Conservation (phyloP, 1,139 yeast species). For the Debaryomyces fabryi region DNA sequence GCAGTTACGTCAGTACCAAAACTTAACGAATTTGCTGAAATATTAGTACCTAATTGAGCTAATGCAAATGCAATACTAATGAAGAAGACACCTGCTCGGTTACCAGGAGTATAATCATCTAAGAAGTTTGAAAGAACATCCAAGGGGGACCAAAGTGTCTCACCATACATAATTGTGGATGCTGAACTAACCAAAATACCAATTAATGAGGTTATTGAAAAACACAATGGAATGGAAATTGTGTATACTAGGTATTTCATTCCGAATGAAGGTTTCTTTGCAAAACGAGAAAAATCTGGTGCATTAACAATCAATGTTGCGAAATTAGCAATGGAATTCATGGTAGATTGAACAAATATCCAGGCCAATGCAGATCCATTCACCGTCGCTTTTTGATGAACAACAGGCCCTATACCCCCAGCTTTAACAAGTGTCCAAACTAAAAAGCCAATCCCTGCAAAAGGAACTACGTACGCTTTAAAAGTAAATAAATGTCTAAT, state of each 20-base stretch:
- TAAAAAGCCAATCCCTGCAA: constrained; percentile 78
- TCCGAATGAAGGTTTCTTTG: constrained; percentile 49
- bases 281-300: constrained; percentile 88
- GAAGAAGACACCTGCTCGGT: constrained; percentile 83
- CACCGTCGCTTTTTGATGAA: constrained; percentile 50
- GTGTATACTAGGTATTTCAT: constrained; percentile 50
- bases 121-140: constrained; percentile 72
- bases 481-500: constrained; percentile 80
- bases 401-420: constrained; percentile 71
- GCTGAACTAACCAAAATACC: constrained; percentile 90
- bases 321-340: constrained; percentile 82
- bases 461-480: constrained; percentile 74
- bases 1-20: constrained; percentile 94
- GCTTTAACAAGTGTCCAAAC: constrained; percentile 82
- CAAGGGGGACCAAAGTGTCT: constrained; percentile 83
- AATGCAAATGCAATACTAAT: constrained; percentile 76
- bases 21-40: constrained; percentile 84
- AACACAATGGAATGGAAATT: constrained; percentile 72
- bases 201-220: constrained; percentile 78
- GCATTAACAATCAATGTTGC: constrained; percentile 86
- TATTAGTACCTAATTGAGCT: constrained; percentile 91
- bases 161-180: constrained; percentile 67
- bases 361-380: constrained; percentile 71
- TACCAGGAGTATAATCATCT: constrained; percentile 55
- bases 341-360: constrained; percentile 78